phyloP scores from a whole-genome alignment of 2,329 filamentous ascomycete genomes.

The Chrysoporthe austroafricana region DNA sequence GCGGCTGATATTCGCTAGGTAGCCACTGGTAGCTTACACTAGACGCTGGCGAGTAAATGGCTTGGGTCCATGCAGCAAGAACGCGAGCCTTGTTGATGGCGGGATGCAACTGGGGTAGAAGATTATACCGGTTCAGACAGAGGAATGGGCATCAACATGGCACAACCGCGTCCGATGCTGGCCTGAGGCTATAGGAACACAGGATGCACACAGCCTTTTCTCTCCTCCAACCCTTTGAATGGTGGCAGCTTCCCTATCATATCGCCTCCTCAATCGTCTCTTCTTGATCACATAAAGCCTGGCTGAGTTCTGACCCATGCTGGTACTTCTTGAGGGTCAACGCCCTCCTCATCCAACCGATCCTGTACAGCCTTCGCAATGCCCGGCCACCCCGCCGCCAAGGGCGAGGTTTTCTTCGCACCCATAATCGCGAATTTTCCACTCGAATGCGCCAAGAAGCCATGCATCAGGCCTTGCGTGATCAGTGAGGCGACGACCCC shows the following conservation, averaged over 20 bases:
- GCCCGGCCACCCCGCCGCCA: constrained; percentile 75
- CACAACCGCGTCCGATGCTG: no score
- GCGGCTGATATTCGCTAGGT: neutral
- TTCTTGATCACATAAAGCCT: constrained; percentile 17
- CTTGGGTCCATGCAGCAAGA: neutral
- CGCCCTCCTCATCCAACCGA: constrained; percentile 61
- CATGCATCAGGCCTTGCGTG: constrained; percentile 78
- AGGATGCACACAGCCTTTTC: neutral
- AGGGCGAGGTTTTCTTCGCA: constrained; percentile 66
- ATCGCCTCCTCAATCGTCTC: neutral
- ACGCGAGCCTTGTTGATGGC: neutral
- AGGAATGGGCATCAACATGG: no score
- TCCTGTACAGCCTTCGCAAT: constrained; percentile 71
- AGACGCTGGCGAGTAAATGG: neutral
- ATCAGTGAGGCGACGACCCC: constrained; percentile 76
- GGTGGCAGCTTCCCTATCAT: neutral
- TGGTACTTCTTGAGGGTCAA: constrained; percentile 68
- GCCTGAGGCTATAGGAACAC: neutral
- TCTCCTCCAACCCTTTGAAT: neutral
- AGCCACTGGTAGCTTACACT: neutral
- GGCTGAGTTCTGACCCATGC: constrained; percentile 67
- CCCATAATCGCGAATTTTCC: constrained; percentile 82
- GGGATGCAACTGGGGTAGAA: neutral
- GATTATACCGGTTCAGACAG: neutral
- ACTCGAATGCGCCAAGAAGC: constrained; percentile 79